Base-by-base conservation (phyloP, 306 rosid species). In the Myrica gale region DNA sequence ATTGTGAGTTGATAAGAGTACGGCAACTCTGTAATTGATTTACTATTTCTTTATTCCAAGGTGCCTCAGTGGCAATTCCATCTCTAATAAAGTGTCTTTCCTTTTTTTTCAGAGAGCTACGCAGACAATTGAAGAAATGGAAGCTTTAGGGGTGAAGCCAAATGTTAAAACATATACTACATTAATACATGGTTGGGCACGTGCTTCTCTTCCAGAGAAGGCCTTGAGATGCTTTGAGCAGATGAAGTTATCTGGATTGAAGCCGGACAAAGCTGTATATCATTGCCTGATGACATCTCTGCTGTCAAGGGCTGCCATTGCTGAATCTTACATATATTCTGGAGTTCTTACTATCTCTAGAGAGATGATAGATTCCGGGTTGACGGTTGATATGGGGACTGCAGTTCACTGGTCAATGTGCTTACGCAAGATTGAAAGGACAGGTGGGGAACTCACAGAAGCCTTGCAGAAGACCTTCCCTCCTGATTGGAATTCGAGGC, bases 271-370 rank as follows among this genome's bases (percentile, higher is more conserved):
- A 84, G 99, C 97, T 56, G 97, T 92, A 10, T 95, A 89, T 86
- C 99, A 95, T 84, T 95, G 99, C 83, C 89, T 95, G 68, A 77
- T 90, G 97, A 95, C 99, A 80, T 90, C 99, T 44, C 83, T 95
- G 83, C 86, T 95, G 74, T 95, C 99, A 5, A 89, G 99, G 81
- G 97, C 99, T 60, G 86, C 92, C 17, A 82, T 89, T 72, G 91
- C 96, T 20, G 93, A 89, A 84, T 88, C 92, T 45, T 85, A 84
- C 84, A 77, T 89, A 37, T 92, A 90, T 46, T 85, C 85, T 11
- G 96, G 89, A 17, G 84, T 92, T 73, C 75, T 95, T 70, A 82
- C 92, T 9, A 74, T 90, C 43, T 90, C 96, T 67, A 76, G 76
- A 78, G 97, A 95, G 90, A 95, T 95, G 97, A 71, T 88, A 54